Percentiles rank a stretch among this genome's conserved stretches.
Evolutionary conservation across 192 early-diverging fungal genomes (phyloP).

Genomic region (Pilaira anomala): DNA sequence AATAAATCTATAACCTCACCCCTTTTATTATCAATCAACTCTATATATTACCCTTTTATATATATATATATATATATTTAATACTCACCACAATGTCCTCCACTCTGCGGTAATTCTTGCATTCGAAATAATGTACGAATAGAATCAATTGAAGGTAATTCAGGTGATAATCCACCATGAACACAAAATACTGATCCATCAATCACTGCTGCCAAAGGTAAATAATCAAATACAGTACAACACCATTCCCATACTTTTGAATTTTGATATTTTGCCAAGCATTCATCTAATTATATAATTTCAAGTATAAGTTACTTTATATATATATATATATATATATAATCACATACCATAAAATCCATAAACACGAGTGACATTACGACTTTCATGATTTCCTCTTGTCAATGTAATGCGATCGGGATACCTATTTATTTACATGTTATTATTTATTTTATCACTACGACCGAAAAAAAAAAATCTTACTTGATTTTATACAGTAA

Average conservation of each 20-base stretch:
- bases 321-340: too few species aligned
- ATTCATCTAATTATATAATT: constrained; percentile 66
- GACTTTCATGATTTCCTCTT: constrained; percentile 94
- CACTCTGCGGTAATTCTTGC: constrained; percentile 90
- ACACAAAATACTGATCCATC: constrained; percentile 88
- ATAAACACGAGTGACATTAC: constrained; percentile 95
- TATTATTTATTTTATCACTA: background rate
- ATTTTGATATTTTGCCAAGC: constrained; percentile 87
- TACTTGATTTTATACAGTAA: constrained; percentile 89
- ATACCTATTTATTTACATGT: constrained; percentile 52
- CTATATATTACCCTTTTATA: background rate
- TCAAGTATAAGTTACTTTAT: background rate
- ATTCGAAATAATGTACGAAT: constrained; percentile 85
- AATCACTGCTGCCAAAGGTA: constrained; percentile 88
- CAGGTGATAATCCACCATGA: constrained; percentile 89
- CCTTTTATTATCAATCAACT: too few species aligned
- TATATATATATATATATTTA: too few species aligned
- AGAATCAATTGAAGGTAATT: constrained; percentile 84
- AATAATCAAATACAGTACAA: constrained; percentile 89
- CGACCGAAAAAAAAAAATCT: too few species aligned
- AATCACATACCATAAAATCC: constrained; percentile 78
- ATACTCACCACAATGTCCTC: constrained; percentile 67
- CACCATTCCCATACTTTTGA: constrained; percentile 94
- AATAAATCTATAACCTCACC: constrained; percentile 24
- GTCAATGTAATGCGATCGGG: constrained; percentile 94